Evolutionary conservation across 495 filamentous ascomycete species (phyloP), one percentile per base, ranked within the genome.

Genomic region (Neurospora sublineolata): DNA sequence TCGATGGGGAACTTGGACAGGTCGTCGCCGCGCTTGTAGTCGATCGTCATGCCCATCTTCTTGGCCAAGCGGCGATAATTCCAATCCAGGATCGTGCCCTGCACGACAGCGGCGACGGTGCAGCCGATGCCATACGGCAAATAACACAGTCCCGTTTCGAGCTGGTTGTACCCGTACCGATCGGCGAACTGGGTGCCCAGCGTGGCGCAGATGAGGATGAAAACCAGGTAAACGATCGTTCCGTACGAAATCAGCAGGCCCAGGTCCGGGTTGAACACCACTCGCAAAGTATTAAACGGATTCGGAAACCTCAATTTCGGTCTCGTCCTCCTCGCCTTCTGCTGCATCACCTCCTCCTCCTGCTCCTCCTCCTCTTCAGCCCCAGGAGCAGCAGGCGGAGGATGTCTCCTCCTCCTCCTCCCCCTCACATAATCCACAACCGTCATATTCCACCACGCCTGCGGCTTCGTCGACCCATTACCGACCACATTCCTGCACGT

Each of bases 401-500:
- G 37, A 42, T 37, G 68, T 23, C 37, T 30, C 33, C 37, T 30
- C 12, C 37, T 30, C 33, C 37, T 30, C 12, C 38, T 69, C 6
- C 68, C 23, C 37, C 18, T 44, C 3, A 42, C 9, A 68, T 80
- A 82, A 44, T 86, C 84, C n/a, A 87, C 3, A 2, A 82, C 68
- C 0, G 83, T 84, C 78, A 82, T 84, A 75, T 88, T 89, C 83
- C 85, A 84, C 0, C 84, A 82, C 72, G 78, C 83, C 3, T 87
- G 79, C 0, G 85, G 86, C 1, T 89, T 82, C 27, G 3, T 2
- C 23, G 23, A 3, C 86, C 92, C 92, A 77, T 93, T 90, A 0
- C 89, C 91, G 0, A 93, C 91, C 4, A 94, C 86, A 16, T 86
- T 89, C 9, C 91, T 83, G 70, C 85, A 86, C 6, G 91, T 93